Conservation (phyloP, 352 stramenopile genomes). For the Globisporangium viniferum region DNA sequence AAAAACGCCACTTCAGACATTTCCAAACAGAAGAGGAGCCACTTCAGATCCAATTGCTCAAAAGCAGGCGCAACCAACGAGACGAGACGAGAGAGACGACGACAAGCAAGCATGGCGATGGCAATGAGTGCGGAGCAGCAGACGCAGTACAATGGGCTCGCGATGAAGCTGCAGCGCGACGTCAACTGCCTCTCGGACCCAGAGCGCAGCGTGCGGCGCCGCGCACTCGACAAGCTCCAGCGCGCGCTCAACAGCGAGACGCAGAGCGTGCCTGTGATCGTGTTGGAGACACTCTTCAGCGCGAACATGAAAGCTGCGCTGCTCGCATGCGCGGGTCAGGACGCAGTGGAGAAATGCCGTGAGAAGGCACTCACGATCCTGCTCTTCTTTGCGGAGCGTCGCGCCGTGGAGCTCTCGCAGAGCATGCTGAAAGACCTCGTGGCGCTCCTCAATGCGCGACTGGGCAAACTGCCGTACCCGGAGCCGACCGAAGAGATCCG, state of each 20-base stretch:
- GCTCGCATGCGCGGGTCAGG: constrained; percentile 40
- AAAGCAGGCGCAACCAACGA: not conserved
- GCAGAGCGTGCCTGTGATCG: constrained; percentile 23
- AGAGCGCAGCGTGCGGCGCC: constrained; percentile 65
- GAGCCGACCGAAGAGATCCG: constrained; percentile 84
- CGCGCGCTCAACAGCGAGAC: constrained; percentile 47
- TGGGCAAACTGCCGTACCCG: constrained; percentile 74
- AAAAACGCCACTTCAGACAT: too few relatives aligned
- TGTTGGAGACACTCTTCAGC: constrained; percentile 43
- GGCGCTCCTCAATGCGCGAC: constrained; percentile 37
- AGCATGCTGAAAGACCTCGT: constrained; percentile 48
- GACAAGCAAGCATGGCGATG: constrained; percentile 4
- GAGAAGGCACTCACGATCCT: constrained; percentile 64
- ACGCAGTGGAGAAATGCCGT: constrained; percentile 75
- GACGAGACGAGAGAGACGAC: not conserved
- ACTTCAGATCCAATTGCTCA: not conserved
- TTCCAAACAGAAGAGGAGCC: not conserved
- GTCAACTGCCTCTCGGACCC: constrained; percentile 77
- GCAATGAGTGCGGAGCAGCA: constrained; percentile 49
- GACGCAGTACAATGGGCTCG: constrained; percentile 48
- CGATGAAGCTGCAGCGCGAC: constrained; percentile 83
- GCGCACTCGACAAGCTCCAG: constrained; percentile 69
- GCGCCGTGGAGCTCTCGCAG: constrained; percentile 40
- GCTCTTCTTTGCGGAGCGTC: constrained; percentile 50
- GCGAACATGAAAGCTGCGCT: constrained; percentile 47